Evolutionary conservation across 106 monocot species (phyloP), one percentile per base, ranked within the genome.

Genomic region (Agapanthus africanus): DNA sequence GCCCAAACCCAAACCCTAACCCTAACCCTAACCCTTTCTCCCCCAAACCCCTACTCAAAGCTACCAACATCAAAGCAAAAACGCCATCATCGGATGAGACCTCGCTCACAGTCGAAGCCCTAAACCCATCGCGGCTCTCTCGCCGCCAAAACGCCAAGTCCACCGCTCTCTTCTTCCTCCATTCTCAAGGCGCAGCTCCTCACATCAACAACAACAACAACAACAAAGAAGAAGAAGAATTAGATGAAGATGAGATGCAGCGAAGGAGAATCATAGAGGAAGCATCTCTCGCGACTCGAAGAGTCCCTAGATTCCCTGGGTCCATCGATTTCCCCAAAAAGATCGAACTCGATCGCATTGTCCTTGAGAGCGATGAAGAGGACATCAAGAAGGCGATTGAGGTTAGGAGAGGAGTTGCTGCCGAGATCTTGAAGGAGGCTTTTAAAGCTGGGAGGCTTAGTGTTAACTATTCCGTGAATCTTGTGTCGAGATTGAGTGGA

Each of bases 251-350:
- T 14, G 67, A 79, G n/a, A 59, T 79, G 21, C 65, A 40, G 35
- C 34, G 70, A 11, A 77, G 73, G 71, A 52, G 60, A 60, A 65
- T 83, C 65, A 49, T 79, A 22, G 81, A 88, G 51, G 95, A 88
- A 67, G 51, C 68, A 32, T 86, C 86, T 11, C 66, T 82, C 26
- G 76, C 82, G 18, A 69, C 73, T 4, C 63, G 69, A 42, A 57
- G 97, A 38, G 56, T 46, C 37, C 73, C 84, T 3, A 77, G 91
- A 52, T 97, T 97, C 67, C 97, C 97, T 6, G 97, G 92, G 23
- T 78, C 97, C 18, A 64, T 95, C 18, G 78, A 79, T 31, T 75
- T 79, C 65, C 82, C 91, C 4, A n/a, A n/a, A n/a, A 39, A 47
- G 0, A 54, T 36, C 28, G 70, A 47, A 8, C 41, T 76, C 39